Evolutionary conservation across 495 filamentous ascomycete genomes (phyloP), one percentile per base, ranked within the genome.

Genomic region (Tuber indicum): DNA sequence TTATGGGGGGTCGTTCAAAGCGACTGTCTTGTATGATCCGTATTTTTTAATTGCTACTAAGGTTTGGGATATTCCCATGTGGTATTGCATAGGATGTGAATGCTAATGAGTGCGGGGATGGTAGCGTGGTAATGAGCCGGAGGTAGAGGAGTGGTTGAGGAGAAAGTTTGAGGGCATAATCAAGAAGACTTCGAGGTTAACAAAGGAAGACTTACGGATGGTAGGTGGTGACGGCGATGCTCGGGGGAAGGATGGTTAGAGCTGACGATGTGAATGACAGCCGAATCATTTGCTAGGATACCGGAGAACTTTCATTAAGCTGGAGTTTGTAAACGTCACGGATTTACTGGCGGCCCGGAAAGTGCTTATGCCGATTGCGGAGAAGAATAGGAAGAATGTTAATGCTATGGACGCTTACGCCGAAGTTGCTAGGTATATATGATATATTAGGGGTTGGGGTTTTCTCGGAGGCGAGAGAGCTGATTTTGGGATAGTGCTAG

Each of bases 321-420:
- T 98, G 73, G 88, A 88, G 72, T 99, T 99, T 83, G 89, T 89
- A 74, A 99, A 98, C 82, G 94, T 98, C 42, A 85, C 86, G 75
- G 92, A 98, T 85, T 84, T 99, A 75, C 87, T 99, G 80, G 90
- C 90, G 73, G 95, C 94, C 41, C 88, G 94, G 79, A 93, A 89
- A 77, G 89, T 90, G 26, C 88, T 99, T 58, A 90, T 94, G 86
- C 96, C 96, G 16, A 88, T 99, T 84, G 96, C 94, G 43, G 94
- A 97, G 85, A 97, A 94, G 86, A 99, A 98, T 81, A 96, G 92
- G 87, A 95, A 93, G 84, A 94, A 91, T 78, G 90, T 96, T 87
- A 93, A 91, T 86, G 92, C 94, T 72, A 96, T 98, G 92, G 96
- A 99, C 87, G 93, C 95, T 80, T 99, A 98, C 89, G 93, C 93